A percentile compares a stretch with the other conserved stretches of the same genome.
Conservation (phyloP, 2,329 filamentous ascomycete species). For the Apiospora arundinis region DNA sequence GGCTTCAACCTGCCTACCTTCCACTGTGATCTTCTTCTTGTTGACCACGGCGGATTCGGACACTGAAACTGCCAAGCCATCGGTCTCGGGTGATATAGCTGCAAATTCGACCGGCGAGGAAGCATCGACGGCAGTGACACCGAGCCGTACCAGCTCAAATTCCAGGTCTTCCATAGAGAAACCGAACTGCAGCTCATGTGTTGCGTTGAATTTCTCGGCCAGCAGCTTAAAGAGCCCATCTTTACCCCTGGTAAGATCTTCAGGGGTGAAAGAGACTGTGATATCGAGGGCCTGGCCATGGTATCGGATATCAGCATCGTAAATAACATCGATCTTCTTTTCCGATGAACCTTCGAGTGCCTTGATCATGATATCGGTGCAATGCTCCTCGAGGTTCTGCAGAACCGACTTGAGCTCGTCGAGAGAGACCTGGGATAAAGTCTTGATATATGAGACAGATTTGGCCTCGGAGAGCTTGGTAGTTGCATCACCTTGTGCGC, state of each 20-base stretch:
- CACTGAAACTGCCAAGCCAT: conserved; percentile 31
- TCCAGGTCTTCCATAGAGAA: conserved; percentile 50
- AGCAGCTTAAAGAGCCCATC: conserved; percentile 39
- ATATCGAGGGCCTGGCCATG: conserved; percentile 51
- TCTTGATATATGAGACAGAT: conserved; percentile 51
- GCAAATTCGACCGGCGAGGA: conserved; percentile 48
- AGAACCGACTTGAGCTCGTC: conserved; percentile 43
- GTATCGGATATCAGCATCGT: conserved; percentile 54
- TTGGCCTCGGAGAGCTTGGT: conserved; percentile 55
- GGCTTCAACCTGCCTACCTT: conserved; percentile 48
- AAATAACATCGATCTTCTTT: conserved; percentile 41
- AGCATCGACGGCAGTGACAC: conserved; percentile 49
- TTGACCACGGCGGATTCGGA: conserved; percentile 44
- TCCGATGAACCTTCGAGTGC: conserved; percentile 40
- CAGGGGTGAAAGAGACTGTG: conserved; percentile 41
- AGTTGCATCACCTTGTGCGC: conserved; percentile 55
- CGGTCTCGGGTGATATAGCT: conserved; percentile 32
- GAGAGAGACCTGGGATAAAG: conserved; percentile 43
- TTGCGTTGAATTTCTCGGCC: conserved; percentile 46
- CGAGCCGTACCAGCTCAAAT: conserved; percentile 55
- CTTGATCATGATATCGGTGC: conserved; percentile 45
- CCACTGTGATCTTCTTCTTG: conserved; percentile 46
- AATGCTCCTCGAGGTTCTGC: conserved; percentile 43
- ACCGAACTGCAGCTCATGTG: conserved; percentile 52
- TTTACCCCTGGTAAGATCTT: conserved; percentile 42